A percentile compares a stretch with the other conserved stretches of the same genome.
phyloP scores from a whole-genome alignment of 192 early-diverging fungal genomes.

The Paraglomus occultum region DNA sequence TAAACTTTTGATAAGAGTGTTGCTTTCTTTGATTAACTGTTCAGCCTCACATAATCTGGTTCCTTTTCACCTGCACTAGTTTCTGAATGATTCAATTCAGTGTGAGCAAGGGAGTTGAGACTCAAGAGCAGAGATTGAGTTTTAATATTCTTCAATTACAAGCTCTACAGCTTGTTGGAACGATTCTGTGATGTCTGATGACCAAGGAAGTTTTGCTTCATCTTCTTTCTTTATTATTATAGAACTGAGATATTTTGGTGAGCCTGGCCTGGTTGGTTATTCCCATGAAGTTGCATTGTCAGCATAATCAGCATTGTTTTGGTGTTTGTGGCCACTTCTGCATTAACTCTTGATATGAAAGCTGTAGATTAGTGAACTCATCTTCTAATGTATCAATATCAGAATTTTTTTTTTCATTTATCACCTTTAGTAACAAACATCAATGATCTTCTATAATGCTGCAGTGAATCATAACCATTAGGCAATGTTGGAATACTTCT shows the following conservation, averaged over 20 bases:
- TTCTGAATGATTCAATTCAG: constrained; percentile 56
- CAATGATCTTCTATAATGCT: constrained; percentile 10
- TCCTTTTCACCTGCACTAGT: constrained; percentile 57
- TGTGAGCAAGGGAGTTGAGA: constrained; percentile 53
- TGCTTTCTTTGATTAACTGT: constrained; percentile 27
- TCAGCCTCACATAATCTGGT: constrained; percentile 43
- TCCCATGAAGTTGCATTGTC: background rate
- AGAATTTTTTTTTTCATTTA: constrained; percentile 24
- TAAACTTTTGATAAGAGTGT: constrained; percentile 36
- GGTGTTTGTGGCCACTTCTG: constrained; percentile 51
- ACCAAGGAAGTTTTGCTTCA: background rate
- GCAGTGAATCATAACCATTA: constrained; percentile 29
- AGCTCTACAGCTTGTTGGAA: constrained; percentile 58
- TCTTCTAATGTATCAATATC: constrained; percentile 43
- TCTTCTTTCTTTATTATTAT: background rate
- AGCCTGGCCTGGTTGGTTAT: constrained; percentile 19
- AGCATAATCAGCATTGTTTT: constrained; percentile 23
- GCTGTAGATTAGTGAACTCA: constrained; percentile 51
- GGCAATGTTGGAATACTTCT: constrained; percentile 37
- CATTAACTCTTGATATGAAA: constrained; percentile 53
- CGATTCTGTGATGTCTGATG: constrained; percentile 14
- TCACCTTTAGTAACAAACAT: constrained; percentile 25
- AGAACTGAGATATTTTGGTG: background rate
- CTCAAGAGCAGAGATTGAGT: constrained; percentile 61
- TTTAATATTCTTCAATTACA: constrained; percentile 73